Conservation (phyloP, 2,329 filamentous ascomycete species). For the Teratosphaeria gauchensis region DNA sequence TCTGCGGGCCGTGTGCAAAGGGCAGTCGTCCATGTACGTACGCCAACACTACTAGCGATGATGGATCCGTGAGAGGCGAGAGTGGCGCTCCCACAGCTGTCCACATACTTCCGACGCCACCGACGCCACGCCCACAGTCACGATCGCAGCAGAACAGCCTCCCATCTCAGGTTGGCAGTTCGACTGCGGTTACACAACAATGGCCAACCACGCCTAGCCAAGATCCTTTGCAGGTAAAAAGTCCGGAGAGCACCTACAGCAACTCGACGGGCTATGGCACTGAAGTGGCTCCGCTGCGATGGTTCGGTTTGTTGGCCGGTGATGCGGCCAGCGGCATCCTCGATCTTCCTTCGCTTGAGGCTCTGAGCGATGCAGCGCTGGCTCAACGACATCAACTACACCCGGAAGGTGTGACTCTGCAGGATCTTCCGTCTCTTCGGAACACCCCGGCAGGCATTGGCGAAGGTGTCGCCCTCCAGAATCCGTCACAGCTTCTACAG, state of each 20-base stretch:
- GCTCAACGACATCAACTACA: slow-evolving; percentile 14
- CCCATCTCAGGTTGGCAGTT: background rate
- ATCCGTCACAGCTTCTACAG: slow-evolving; percentile 14
- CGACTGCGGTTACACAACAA: background rate
- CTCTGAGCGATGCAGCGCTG: slow-evolving; percentile 15
- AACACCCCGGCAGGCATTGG: slow-evolving; percentile 7
- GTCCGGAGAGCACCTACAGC: slow-evolving; percentile 19
- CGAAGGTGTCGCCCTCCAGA: slow-evolving; percentile 15
- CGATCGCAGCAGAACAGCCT: background rate
- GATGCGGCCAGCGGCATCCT: slow-evolving; percentile 28
- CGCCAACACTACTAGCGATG: slow-evolving; percentile 5
- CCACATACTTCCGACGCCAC: background rate
- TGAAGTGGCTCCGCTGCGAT: slow-evolving; percentile 38
- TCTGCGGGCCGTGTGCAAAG: slow-evolving; percentile 37
- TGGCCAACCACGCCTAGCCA: slow-evolving; percentile 9
- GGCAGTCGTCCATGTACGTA: slow-evolving; percentile 35
- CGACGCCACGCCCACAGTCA: background rate
- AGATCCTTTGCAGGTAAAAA: slow-evolving; percentile 8
- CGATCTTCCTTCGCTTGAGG: slow-evolving; percentile 14
- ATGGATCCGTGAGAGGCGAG: background rate
- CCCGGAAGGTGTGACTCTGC: slow-evolving; percentile 6
- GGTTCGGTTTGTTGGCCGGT: slow-evolving; percentile 40
- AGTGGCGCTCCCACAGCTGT: background rate
- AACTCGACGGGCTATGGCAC: slow-evolving; percentile 22
- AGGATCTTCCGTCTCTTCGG: slow-evolving; percentile 3